Base-by-base conservation (phyloP, 352 stramenopile species). In the Phytophthora brassicae region DNA sequence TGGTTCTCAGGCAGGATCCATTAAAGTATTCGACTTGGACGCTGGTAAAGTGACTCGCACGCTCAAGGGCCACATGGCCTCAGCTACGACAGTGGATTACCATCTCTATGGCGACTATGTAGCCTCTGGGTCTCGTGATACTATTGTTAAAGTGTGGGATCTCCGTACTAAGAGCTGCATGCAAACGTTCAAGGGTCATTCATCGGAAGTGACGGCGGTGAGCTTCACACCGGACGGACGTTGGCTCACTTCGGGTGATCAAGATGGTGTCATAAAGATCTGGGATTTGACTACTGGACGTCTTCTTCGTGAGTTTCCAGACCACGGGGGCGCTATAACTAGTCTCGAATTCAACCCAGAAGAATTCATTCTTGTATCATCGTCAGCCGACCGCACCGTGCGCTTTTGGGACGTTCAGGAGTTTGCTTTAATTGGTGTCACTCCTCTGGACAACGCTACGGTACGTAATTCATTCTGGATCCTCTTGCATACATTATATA, bases 351-450 rank as follows among this genome's bases (percentile, higher is more conserved):
- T 94, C 52, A 95, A 94, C 33, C 86, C 86, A 0, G 83, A 94
- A 41, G 86, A 95, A 53, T 93, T 92, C 48, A 94, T 94, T 28
- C 65, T 95, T 26, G 84, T 92, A 50, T 94, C 86, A 3, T 75
- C 86, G 19, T 82, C 83, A 17, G 67, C 76, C 12, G 86, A 95
- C 52, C 84, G 81, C 59, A 94, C 83, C 6, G 60, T 94, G 35
- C 76, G 84, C n/a, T 90, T 94, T 53, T 95, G 84, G 84, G 84
- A 95, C 35, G 77, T 95, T n/a, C 83, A 95, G 56, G 76, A 89
- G 26, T 92, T 95, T 54, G 71, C 80, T 24, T 69, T 92, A 14
- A 90, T 94, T 22, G 84, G 84, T 9, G 76, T 92, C 44, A 94
- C 86, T 2, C 83, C 86, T 12, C 88, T 83, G 1, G 84, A 95